Conservation (phyloP, 331 rosid species). For the Ulmus americana region DNA sequence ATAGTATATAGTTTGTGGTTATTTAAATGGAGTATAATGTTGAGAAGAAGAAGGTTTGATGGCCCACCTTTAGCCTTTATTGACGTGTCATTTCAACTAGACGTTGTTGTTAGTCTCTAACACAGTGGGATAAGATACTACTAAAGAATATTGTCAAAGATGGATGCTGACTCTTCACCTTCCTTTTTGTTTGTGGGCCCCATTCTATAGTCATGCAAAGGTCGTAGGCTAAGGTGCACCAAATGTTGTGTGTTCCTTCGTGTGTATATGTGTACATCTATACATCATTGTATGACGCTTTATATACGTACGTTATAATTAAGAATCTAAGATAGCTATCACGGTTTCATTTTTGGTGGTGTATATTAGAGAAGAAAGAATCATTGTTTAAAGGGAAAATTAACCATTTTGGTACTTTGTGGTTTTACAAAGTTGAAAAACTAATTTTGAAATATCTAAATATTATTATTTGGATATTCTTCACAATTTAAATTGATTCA, state of each 20-base stretch:
- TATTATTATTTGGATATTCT: no score
- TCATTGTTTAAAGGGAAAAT: no score
- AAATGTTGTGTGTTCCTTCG: not conserved
- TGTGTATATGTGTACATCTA: not conserved
- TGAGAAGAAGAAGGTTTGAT: slow-evolving; percentile 5
- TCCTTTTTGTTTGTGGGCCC: slow-evolving; percentile 12
- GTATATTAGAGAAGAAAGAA: no score
- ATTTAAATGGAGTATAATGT: not conserved
- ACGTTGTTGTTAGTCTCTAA: slow-evolving; percentile 4
- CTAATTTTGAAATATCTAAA: no score
- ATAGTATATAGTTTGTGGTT: not conserved
- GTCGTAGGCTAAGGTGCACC: slow-evolving; percentile 5
- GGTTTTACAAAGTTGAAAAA: no score
- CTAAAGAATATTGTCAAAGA: slow-evolving; percentile 14
- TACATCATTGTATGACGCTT: not conserved
- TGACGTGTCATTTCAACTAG: slow-evolving; percentile 34
- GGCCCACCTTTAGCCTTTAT: slow-evolving; percentile 30
- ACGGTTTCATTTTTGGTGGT: no score
- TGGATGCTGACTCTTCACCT: slow-evolving; percentile 35
- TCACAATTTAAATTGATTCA: no score
- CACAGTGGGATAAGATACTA: slow-evolving; percentile 9
- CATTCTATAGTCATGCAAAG: slow-evolving; percentile 20
- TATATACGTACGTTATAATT: no score
- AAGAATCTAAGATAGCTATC: no score
- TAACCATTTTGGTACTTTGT: no score